Evolutionary conservation across 768 basidiomycete genomes (phyloP).

Genomic region (Hericium coralloides): DNA sequence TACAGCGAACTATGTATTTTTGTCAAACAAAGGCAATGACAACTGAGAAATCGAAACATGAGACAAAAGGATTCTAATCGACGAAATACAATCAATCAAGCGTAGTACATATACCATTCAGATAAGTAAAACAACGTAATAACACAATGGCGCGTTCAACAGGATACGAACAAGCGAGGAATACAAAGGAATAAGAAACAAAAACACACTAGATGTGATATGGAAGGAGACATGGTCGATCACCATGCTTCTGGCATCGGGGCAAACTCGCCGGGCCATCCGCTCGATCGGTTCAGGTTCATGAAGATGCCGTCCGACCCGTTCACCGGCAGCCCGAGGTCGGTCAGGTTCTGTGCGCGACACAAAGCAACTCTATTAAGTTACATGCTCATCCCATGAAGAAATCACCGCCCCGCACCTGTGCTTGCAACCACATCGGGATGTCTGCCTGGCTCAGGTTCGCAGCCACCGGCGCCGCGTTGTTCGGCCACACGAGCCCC

Average conservation of each 20-base stretch:
- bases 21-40: too few relatives aligned
- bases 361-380: neutral
- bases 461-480: conserved; percentile 37
- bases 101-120: neutral
- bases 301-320: conserved; percentile 89
- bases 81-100: neutral
- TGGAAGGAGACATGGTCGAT: conserved; percentile 16
- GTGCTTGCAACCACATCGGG: conserved; percentile 89
- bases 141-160: neutral
- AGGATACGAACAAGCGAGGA: neutral
- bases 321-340: conserved; percentile 86
- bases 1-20: too few relatives aligned
- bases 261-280: conserved; percentile 70
- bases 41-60: too few relatives aligned
- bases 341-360: conserved; percentile 60
- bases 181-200: neutral
- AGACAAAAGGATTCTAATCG: too few relatives aligned
- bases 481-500: conserved; percentile 62
- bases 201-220: neutral
- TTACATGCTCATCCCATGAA: neutral
- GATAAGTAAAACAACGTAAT: too few relatives aligned
- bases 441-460: conserved; percentile 70
- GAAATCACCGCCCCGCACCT: conserved; percentile 38
- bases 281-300: conserved; percentile 57
- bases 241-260: conserved; percentile 82